Base-by-base conservation (phyloP, 306 rosid genomes). In the Erythrophleum fordii region DNA sequence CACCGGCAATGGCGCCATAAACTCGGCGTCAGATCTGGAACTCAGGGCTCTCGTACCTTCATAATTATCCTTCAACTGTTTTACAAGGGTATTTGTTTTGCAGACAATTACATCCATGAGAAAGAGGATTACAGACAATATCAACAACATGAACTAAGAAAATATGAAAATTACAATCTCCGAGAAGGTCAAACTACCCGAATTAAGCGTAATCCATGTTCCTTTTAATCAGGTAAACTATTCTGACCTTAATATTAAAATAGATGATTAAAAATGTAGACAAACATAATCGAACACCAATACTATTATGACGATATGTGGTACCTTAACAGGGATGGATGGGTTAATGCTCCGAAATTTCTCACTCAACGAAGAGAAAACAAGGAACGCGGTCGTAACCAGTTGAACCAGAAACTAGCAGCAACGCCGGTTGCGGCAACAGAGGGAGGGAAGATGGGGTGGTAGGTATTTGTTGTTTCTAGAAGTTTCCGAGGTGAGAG, bases 401-500 rank as follows among this genome's bases (percentile, higher is more conserved):
- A 29, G 75, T 4, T 49, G 49, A 0, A 60, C 48, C 28, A 60
- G 82, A 28, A 58, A 44, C 28, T 58, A 72, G 58, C 61, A 58
- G 52, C 34, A 77, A 25, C 76, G 25, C 28, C 55, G 72, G 59
- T 53, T 66, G 82, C 28, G 17, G 72, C 29, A 39, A 20, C 17
- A 51, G 56, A 35, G 39, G 67, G 70, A 39, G 44, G 53, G 11
- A 5, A 73, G 69, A 29, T 83, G 68, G 29, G 79, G 53, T 0
- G 83, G 59, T 75, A 45, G 74, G 78, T 41, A 84, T 82, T 58
- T 67, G 86, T 76, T 80, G 89, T 78, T 95, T 93, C 97, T 90
- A 93, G 99, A 93, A 95, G 91, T 83, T 93, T 93, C 97, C 46
- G 76, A 78, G 77, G 72, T 23, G 75, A 62, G 77, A 64, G 69